Evolutionary conservation across 1,284 basidiomycete genomes (phyloP), one percentile per base, ranked within the genome.

Genomic region (Trametes hirsuta): DNA sequence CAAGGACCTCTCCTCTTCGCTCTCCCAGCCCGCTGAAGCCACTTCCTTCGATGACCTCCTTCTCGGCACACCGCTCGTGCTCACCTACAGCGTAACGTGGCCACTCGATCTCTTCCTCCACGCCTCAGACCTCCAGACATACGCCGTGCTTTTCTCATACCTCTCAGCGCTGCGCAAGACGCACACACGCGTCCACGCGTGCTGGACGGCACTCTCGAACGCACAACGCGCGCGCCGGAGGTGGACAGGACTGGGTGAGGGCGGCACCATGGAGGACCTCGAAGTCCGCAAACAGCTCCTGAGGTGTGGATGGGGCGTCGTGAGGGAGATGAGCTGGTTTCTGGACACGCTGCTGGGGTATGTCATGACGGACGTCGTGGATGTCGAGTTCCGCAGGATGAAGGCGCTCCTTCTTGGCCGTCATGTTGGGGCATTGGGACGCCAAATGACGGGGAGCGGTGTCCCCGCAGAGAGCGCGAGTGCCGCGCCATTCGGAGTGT

Each of bases 31-130:
- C 25, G 61, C 74, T 22, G 82, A 82, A 63, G 68, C 75, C 53
- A 79, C 82, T 0, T 73, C 82, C 10, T 95, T 95, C 71, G 84
- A 87, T 51, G 86, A 90, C 50, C 81, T 88, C 48, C 79, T 95
- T 2, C 83, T 95, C 34, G 93, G 93, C n/a, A 91, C 91, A 0
- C 85, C 89, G 0, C 76, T 94, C 22, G 74, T 79, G 2, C 79
- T 95, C 25, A 83, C 81, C 2, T 94, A 93, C 70, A 78, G 74
- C 8, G 85, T 94, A 24, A 77, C 85, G 0, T 97, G 93, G 90
- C 94, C 95, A 0, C 82, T 97, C 47, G 93, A 97, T 72, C 85
- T 96, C 36, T 95, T 97, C 75, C 83, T 97, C 21, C 88, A 93
- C 46, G 78, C 86, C 10, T 77, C 85, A 0, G 92, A 95, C 67